Evolutionary conservation across 495 filamentous ascomycete genomes (phyloP), one percentile per base, ranked within the genome.

Genomic region (Hypoxylon rickii): DNA sequence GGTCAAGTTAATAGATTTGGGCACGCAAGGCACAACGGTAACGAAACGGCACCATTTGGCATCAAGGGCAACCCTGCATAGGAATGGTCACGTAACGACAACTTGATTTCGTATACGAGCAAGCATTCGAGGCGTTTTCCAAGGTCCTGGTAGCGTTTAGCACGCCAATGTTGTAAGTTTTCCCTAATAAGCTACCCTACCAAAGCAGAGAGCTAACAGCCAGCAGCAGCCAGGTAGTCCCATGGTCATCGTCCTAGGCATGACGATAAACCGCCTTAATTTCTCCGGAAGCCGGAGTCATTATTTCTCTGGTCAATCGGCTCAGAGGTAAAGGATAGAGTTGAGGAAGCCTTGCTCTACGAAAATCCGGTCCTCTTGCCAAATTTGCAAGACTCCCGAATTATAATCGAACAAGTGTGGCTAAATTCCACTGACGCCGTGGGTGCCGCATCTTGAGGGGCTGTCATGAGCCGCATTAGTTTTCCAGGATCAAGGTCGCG

Each of bases 241-340:
- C 24, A 49, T 38, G 43, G 33, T 43, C 43, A 16, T 57, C 59
- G 59, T 63, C 59, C 59, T 63, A 46, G 59, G 59, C 53, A 63
- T 17, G 59, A 63, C 59, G 59, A 17, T 63, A 63, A 63, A 63
- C 52, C 42, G 53, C 59, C 59, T 45, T 24, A 48, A 17, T 7
- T 20, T 19, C 31, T 56, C 47, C 37, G 52, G 37, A 42, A 41
- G 33, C 24, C 16, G 24, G 32, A 22, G n/a, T n/a, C 13, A 24
- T 7, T 21, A 16, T 33, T 16, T 19, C 15, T 31, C 19, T 16
- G 8, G 20, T 16, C 16, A 5, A 5, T 31, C 26, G n/a, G 11
- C 11, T 31, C 26, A 31, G 26, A 31, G 26, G 11, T 6, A 34
- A 6, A 34, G 31, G n/a, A 24, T 42, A 40, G 40, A 26, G 41